A percentile compares a stretch with the other conserved stretches of the same genome.
Evolutionary conservation across 164 flowering plant genomes (phyloP).

Genomic region (Aristolochia fimbriata): DNA sequence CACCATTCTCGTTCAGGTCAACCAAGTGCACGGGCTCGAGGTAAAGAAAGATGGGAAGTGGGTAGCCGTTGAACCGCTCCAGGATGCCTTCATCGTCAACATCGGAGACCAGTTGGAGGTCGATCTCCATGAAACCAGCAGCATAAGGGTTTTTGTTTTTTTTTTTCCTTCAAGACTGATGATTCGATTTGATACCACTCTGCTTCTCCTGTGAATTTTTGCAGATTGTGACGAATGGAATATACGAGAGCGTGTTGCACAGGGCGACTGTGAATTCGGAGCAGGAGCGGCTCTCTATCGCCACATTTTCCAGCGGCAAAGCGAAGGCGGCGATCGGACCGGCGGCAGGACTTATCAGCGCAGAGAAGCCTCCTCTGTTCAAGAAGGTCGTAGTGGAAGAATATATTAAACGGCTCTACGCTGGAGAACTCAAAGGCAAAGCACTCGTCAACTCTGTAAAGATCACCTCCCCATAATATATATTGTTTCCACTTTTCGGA

Average conservation of each 20-base stretch:
- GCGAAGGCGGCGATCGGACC: slow-evolving; percentile 20
- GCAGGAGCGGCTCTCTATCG: slow-evolving; percentile 27
- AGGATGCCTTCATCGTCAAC: slow-evolving; percentile 34
- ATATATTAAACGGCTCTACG: slow-evolving; percentile 12
- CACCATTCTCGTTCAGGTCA: slow-evolving; percentile 32
- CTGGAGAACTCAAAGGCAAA: slow-evolving; percentile 19
- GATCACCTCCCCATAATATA: too few relatives aligned
- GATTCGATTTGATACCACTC: background rate
- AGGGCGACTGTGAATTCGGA: slow-evolving; percentile 16
- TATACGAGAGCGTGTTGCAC: slow-evolving; percentile 27
- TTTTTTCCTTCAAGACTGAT: too few relatives aligned
- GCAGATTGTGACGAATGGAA: slow-evolving; percentile 25
- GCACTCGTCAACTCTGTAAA: slow-evolving; percentile 16
- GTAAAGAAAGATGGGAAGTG: slow-evolving; percentile 33
- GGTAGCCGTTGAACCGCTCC: slow-evolving; percentile 34
- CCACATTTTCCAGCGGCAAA: slow-evolving; percentile 11
- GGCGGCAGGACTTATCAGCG: slow-evolving; percentile 14
- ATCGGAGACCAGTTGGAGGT: slow-evolving; percentile 49
- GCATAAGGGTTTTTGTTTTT: too few relatives aligned
- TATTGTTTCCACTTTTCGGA: too few relatives aligned
- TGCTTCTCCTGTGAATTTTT: background rate
- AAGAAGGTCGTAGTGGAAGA: slow-evolving; percentile 1
- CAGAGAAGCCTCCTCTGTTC: slow-evolving; percentile 16
- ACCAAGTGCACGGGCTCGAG: slow-evolving; percentile 38
- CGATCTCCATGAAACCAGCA: background rate